Base-by-base conservation (phyloP, 495 filamentous ascomycete species). In the Patellaria atrata region DNA sequence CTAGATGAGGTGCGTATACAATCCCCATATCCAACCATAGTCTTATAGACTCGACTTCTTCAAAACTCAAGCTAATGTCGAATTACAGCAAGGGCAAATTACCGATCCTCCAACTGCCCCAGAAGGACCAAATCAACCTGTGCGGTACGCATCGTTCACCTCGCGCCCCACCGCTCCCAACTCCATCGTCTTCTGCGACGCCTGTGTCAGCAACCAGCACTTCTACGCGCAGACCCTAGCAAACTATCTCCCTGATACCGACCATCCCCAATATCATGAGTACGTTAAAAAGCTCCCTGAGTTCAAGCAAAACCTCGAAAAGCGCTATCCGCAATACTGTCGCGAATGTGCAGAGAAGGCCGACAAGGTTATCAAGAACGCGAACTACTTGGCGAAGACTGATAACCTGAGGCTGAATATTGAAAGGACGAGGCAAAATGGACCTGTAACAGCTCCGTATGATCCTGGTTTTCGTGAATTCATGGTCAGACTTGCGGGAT, bases 321-420 rank as follows among this genome's bases (percentile, higher is more conserved):
- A 73, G 40, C 65, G 71, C 30, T 92, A 89, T 55, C 85, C 85
- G 8, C 82, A 85, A 47, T 72, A 91, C 19, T 94, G 85, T 61
- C 69, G 65, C 32, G 60, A 70, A 12, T 94, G 85, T 53, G 73
- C 77, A 40, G 73, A 75, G 5, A 62, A 53, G 21, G 82, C 82
- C 13, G 64, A 65, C 25, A 52, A 64, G 35, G 68, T 71, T 38
- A 73, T 93, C 15, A 61, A 70, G 22, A 59, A 70, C 39, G 68
- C 82, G 2, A 71, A 65, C 0, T 87, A 87, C 54, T 75, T 73
- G 24, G 83, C 82, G 8, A 81, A 83, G 52, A 71, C 82, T 14
- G 80, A 89, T 52, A 64, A 80, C 45, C 57, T 89, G 19, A 57
- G 78, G 33, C 70, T 75, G 40, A 69, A 79, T 65, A 71, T 87